These are phyloP conservation scores for Trichosporon ovoides DNA, from an alignment of 1,284 basidiomycete genomes.

Conservation along the genomic window DNA sequence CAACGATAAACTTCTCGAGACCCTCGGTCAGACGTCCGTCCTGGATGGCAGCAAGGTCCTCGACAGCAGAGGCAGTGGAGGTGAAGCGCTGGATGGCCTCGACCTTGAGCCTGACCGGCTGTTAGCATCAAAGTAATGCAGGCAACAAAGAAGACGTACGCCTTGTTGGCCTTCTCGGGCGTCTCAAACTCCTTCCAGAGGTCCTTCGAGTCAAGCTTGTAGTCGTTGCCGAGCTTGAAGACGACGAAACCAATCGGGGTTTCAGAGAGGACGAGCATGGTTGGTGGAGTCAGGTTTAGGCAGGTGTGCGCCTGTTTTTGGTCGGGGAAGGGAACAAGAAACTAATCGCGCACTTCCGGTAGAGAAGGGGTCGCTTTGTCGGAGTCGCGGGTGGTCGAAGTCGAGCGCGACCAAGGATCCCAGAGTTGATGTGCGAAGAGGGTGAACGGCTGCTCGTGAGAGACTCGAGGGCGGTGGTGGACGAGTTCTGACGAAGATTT, in stretches of 20 bases:
- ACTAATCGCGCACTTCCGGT: not conserved
- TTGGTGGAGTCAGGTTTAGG: not conserved
- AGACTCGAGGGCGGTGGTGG: not conserved
- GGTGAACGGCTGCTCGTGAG: not conserved
- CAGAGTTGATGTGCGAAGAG: not conserved
- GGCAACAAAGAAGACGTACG: conserved; percentile 57
- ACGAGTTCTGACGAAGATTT: conserved; percentile 5
- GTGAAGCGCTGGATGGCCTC: conserved; percentile 94
- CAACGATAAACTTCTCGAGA: conserved; percentile 86
- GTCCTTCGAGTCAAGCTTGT: conserved; percentile 79
- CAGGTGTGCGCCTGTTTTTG: not conserved
- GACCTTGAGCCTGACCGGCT: conserved; percentile 67
- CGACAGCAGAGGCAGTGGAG: conserved; percentile 96
- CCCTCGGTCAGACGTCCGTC: conserved; percentile 89
- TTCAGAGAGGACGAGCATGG: conserved; percentile 53
- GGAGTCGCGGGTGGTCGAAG: not conserved
- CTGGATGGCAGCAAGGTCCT: conserved; percentile 89
- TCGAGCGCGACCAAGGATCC: not conserved
- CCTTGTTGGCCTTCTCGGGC: conserved; percentile 81
- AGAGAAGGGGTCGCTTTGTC: not conserved
- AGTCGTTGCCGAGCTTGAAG: conserved; percentile 89
- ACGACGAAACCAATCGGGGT: conserved; percentile 73
- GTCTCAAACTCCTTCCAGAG: conserved; percentile 89
- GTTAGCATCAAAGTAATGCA: not conserved
- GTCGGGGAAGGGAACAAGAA: not conserved